phyloP scores from a whole-genome alignment of 1,284 basidiomycete species.

The Cerioporus squamosus region DNA sequence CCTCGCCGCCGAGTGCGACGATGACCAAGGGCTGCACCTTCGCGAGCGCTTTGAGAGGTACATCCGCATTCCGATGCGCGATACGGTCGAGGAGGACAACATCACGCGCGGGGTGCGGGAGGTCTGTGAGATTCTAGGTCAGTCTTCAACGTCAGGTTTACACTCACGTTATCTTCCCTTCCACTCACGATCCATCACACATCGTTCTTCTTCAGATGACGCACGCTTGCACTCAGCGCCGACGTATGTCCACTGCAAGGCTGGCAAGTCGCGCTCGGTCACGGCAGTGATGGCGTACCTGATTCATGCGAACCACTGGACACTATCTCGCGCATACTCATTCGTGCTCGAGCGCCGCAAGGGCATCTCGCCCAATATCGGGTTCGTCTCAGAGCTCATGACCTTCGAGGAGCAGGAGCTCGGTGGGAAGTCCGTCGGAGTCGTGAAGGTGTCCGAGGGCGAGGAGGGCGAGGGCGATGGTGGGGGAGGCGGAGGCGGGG shows the following conservation, averaged over 20 bases:
- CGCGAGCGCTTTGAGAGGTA: slow-evolving; percentile 80
- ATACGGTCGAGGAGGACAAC: slow-evolving; percentile 93
- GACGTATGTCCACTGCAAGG: slow-evolving; percentile 96
- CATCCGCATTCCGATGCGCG: slow-evolving; percentile 88
- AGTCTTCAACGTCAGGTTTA: slow-evolving; percentile 35
- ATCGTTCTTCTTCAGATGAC: slow-evolving; percentile 64
- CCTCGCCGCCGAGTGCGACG: slow-evolving; percentile 88
- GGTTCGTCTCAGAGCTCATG: slow-evolving; percentile 97
- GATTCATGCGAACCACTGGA: slow-evolving; percentile 96
- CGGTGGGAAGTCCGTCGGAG: slow-evolving; percentile 81
- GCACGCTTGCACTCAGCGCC: slow-evolving; percentile 87
- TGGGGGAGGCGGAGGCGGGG: slow-evolving; percentile 24
- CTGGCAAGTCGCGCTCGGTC: slow-evolving; percentile 95
- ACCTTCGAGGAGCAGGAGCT: slow-evolving; percentile 91
- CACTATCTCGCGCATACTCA: slow-evolving; percentile 86
- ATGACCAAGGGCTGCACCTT: slow-evolving; percentile 76
- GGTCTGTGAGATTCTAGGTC: slow-evolving; percentile 87
- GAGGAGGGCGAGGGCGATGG: slow-evolving; percentile 31
- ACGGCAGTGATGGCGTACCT: slow-evolving; percentile 97
- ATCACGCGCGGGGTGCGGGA: slow-evolving; percentile 84
- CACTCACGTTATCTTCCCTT: too few relatives aligned
- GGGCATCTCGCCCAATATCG: slow-evolving; percentile 97
- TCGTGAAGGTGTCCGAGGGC: slow-evolving; percentile 51
- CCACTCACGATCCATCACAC: too few relatives aligned
- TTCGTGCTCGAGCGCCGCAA: slow-evolving; percentile 91